These are phyloP conservation scores for Pleoardoris graminearum DNA, from an alignment of 2,329 filamentous ascomycete species.

Conservation along the genomic window DNA sequence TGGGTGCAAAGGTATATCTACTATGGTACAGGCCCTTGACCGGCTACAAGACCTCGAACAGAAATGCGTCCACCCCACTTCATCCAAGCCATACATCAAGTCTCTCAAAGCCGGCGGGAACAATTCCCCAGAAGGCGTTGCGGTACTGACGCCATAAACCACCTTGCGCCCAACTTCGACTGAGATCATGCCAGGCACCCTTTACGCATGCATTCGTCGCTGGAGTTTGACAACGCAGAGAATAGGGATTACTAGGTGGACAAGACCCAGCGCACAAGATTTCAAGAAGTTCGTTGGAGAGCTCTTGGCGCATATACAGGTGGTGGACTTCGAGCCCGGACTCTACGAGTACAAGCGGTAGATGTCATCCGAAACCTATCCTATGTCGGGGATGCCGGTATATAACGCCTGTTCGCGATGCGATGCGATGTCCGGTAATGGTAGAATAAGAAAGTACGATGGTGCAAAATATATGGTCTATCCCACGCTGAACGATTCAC, in stretches of 20 bases:
- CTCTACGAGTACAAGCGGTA: constrained; percentile 45
- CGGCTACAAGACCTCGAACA: constrained; percentile 62
- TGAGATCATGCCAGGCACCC: constrained; percentile 50
- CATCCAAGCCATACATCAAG: constrained; percentile 63
- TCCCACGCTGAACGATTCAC: constrained; percentile 80
- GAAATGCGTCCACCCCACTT: constrained; percentile 62
- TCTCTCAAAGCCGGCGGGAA: constrained; percentile 63
- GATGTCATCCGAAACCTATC: background rate
- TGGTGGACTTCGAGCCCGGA: constrained; percentile 64
- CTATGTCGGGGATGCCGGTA: constrained; percentile 14
- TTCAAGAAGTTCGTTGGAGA: constrained; percentile 59
- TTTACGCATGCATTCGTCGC: constrained; percentile 72
- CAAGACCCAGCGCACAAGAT: constrained; percentile 65
- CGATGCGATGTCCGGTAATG: constrained; percentile 32
- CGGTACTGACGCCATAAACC: constrained; percentile 52
- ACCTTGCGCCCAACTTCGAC: background rate
- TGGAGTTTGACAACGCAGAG: constrained; percentile 64
- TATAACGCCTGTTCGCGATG: constrained; percentile 30
- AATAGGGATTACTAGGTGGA: constrained; percentile 71
- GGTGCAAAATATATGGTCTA: constrained; percentile 28
- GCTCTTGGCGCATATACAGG: constrained; percentile 58
- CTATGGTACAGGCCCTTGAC: constrained; percentile 53
- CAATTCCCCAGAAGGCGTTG: constrained; percentile 63
- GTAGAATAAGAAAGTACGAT: constrained; percentile 24
- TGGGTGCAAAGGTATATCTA: too few species aligned